Conservation (phyloP, 345 rosid species). For the Eucalyptus curtisii region DNA sequence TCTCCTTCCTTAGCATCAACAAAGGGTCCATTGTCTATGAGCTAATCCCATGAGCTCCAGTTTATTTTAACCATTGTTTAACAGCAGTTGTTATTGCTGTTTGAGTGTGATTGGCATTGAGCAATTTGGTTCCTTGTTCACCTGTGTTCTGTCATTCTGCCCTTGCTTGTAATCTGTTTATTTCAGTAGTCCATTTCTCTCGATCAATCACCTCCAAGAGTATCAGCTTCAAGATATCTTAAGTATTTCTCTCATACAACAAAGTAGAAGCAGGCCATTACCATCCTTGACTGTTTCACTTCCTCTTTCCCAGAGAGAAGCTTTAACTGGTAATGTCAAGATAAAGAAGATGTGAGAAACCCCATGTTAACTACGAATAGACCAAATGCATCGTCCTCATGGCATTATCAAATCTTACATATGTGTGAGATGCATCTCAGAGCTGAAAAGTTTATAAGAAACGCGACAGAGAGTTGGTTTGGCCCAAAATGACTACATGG, state of each 20-base stretch:
- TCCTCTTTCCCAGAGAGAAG: not conserved
- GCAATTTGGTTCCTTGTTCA: not conserved
- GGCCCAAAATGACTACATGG: slow-evolving; percentile 56
- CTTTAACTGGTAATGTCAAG: not conserved
- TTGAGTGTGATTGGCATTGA: not conserved
- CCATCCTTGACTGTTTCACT: not conserved
- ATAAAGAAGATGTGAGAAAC: not conserved
- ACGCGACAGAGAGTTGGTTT: slow-evolving; percentile 50
- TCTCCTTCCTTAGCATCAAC: not conserved
- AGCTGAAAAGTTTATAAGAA: slow-evolving; percentile 60
- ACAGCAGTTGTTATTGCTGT: not conserved
- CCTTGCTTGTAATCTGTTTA: not conserved
- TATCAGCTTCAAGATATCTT: not conserved
- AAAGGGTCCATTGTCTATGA: not conserved
- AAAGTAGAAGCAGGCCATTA: not conserved
- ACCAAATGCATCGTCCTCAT: not conserved
- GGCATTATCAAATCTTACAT: slow-evolving; percentile 26
- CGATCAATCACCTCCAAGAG: not conserved
- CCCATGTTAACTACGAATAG: not conserved
- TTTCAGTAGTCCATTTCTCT: not conserved
- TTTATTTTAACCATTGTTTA: not conserved
- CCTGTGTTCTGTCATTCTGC: not conserved
- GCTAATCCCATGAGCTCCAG: not conserved
- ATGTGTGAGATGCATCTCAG: slow-evolving; percentile 56
- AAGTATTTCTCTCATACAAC: not conserved